phyloP scores from a whole-genome alignment of 1,284 basidiomycete species.

The Rhodotorula sp. region DNA sequence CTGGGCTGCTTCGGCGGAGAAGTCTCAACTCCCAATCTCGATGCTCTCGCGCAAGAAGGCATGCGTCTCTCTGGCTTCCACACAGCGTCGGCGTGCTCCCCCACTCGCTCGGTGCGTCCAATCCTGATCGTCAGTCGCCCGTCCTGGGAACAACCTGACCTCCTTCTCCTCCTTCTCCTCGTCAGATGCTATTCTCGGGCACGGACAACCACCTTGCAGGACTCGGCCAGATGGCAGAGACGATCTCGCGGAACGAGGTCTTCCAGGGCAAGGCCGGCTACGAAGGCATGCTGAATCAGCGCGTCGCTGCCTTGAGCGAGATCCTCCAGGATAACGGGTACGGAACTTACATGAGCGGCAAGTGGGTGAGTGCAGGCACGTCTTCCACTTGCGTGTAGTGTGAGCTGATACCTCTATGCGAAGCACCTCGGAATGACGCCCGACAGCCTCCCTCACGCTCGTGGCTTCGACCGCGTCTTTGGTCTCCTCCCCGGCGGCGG shows the following conservation, averaged over 20 bases:
- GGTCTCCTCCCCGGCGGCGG: conserved; percentile 2
- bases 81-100: background rate
- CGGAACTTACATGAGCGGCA: conserved; percentile 2
- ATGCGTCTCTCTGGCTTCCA: background rate
- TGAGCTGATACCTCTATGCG: too few relatives aligned
- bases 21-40: background rate
- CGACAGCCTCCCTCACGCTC: conserved; percentile 5
- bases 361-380: background rate
- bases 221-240: conserved; percentile 4
- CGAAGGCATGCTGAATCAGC: conserved; percentile 1
- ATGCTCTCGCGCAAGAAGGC: conserved; percentile 2
- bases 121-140: background rate
- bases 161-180: background rate
- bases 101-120: background rate
- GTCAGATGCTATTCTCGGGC: background rate
- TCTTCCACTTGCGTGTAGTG: too few relatives aligned
- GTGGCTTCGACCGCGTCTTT: conserved; percentile 5
- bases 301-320: background rate
- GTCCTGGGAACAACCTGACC: too few relatives aligned
- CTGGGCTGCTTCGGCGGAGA: background rate
- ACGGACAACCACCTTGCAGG: conserved; percentile 5
- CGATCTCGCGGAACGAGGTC: background rate
- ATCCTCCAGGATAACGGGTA: conserved; percentile 1
- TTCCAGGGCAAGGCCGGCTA: background rate
- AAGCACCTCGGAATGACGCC: conserved; percentile 5